Conservation (phyloP, 116 monocot species). For the Papilionanthe hybrid region DNA sequence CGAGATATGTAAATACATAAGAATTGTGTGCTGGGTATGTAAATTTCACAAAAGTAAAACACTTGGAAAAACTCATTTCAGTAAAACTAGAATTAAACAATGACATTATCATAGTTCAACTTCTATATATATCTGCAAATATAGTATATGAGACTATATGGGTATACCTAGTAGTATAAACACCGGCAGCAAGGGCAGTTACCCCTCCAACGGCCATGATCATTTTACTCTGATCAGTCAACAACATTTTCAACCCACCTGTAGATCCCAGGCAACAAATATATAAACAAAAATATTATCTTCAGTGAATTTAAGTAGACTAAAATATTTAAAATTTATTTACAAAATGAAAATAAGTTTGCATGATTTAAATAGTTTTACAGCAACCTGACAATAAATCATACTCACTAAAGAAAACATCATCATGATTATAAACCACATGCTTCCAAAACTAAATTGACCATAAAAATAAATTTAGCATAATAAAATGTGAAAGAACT, state of each 20-base stretch:
- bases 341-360: neutral
- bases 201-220: conserved; percentile 85
- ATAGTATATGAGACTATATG: neutral
- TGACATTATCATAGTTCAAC: neutral
- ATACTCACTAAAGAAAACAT: neutral
- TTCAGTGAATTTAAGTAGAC: neutral
- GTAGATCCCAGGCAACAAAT: neutral
- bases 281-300: neutral
- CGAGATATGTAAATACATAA: no score
- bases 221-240: conserved; percentile 76
- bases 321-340: neutral
- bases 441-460: neutral
- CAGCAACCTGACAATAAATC: neutral
- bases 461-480: neutral
- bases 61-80: neutral
- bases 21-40: no score
- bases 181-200: conserved; percentile 90
- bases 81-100: neutral
- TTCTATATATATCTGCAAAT: neutral
- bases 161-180: conserved; percentile 84
- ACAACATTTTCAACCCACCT: conserved; percentile 73
- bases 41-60: neutral
- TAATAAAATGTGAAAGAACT: neutral
- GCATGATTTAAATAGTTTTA: neutral
- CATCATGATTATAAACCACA: neutral